Conservation (phyloP, 2,329 filamentous ascomycete species). For the Coniella vitis region DNA sequence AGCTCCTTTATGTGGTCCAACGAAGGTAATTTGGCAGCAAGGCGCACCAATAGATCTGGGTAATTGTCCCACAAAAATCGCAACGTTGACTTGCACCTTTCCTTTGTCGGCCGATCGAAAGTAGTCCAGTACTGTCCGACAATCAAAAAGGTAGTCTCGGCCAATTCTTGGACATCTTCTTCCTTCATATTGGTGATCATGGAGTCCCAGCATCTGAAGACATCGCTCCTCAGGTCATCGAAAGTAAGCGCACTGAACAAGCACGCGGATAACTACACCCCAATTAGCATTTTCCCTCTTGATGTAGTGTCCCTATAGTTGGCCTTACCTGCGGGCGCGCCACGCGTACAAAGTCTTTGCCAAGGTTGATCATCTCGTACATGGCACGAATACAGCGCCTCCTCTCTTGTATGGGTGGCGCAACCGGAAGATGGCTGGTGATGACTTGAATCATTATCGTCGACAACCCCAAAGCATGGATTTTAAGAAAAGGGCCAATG, state of each 20-base stretch:
- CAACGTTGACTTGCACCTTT: slow-evolving; percentile 57
- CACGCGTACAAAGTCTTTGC: slow-evolving; percentile 64
- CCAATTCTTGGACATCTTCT: slow-evolving; percentile 69
- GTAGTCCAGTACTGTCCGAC: slow-evolving; percentile 72
- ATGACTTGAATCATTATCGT: slow-evolving; percentile 72
- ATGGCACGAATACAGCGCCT: slow-evolving; percentile 73
- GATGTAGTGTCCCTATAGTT: not conserved
- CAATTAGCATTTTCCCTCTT: slow-evolving; percentile 19
- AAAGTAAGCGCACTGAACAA: slow-evolving; percentile 76
- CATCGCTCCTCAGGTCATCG: slow-evolving; percentile 65
- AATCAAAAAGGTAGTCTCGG: slow-evolving; percentile 87
- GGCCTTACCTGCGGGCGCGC: slow-evolving; percentile 70
- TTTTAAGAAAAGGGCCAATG: slow-evolving; percentile 70
- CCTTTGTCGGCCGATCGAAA: slow-evolving; percentile 56
- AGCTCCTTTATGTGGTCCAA: slow-evolving; percentile 65
- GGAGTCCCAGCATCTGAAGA: slow-evolving; percentile 77
- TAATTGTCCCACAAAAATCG: slow-evolving; percentile 59
- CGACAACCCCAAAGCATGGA: slow-evolving; percentile 81
- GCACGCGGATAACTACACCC: slow-evolving; percentile 74
- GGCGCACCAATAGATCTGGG: slow-evolving; percentile 52
- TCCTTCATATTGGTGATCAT: slow-evolving; percentile 70
- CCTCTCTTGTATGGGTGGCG: slow-evolving; percentile 59
- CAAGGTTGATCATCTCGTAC: slow-evolving; percentile 77
- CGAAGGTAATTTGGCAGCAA: slow-evolving; percentile 72
- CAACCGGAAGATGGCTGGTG: slow-evolving; percentile 54